A percentile compares a stretch with the other conserved stretches of the same genome.
Conservation (phyloP, 2,329 filamentous ascomycete genomes). For the Hymenoscyphus scutula region DNA sequence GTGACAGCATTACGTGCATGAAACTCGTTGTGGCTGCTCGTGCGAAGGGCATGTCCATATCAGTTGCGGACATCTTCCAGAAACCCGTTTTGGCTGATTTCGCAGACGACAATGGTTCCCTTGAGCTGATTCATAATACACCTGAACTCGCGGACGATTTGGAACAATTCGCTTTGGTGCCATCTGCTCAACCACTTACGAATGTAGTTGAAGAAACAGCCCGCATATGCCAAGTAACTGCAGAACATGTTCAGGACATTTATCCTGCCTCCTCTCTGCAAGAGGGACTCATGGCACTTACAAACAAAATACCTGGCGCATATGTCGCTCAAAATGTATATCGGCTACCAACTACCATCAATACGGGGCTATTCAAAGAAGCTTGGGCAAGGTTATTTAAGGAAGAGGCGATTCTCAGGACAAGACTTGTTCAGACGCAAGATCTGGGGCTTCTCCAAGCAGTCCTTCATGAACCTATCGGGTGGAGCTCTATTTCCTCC, state of each 20-base stretch:
- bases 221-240: slow-evolving; percentile 22
- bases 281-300: slow-evolving; percentile 39
- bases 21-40: slow-evolving; percentile 42
- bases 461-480: slow-evolving; percentile 14
- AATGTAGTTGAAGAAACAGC: slow-evolving; percentile 6
- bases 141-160: slow-evolving; percentile 8
- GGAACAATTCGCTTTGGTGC: slow-evolving; percentile 25
- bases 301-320: slow-evolving; percentile 32
- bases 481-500: slow-evolving; percentile 10
- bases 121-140: slow-evolving; percentile 22
- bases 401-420: slow-evolving; percentile 35
- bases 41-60: slow-evolving; percentile 34
- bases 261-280: slow-evolving; percentile 41
- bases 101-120: slow-evolving; percentile 35
- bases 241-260: slow-evolving; percentile 35
- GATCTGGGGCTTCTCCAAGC: slow-evolving; percentile 19
- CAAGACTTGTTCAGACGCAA: slow-evolving; percentile 30
- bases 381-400: slow-evolving; percentile 32
- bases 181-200: not conserved
- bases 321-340: slow-evolving; percentile 37
- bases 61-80: slow-evolving; percentile 42
- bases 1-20: slow-evolving; percentile 38
- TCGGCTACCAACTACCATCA: slow-evolving; percentile 21
- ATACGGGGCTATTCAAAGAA: slow-evolving; percentile 23
- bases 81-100: slow-evolving; percentile 43